phyloP scores from a whole-genome alignment of 495 filamentous ascomycete species.

The Hypoxylon rickii region DNA sequence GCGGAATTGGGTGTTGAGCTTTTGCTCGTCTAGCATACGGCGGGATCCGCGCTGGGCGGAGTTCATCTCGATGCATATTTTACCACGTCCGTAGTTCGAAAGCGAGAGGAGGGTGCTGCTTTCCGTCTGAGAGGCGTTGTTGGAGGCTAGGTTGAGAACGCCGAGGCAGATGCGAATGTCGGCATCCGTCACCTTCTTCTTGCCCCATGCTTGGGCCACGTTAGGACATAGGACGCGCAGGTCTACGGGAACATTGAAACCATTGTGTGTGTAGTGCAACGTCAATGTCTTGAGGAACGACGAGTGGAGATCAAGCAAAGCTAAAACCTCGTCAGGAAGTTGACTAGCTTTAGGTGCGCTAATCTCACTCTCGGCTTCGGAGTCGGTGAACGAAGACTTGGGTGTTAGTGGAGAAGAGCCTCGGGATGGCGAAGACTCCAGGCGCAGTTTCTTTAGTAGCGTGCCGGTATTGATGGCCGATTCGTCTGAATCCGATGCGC shows the following conservation, averaged over 20 bases:
- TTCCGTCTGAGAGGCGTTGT: background rate
- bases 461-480: constrained; percentile 34
- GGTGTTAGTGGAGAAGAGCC: constrained; percentile 34
- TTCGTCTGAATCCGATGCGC: constrained; percentile 36
- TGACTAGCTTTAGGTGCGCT: constrained; percentile 17
- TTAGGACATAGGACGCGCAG: constrained; percentile 58
- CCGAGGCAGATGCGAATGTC: constrained; percentile 64
- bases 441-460: constrained; percentile 47
- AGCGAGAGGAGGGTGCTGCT: constrained; percentile 50
- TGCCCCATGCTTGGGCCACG: constrained; percentile 64
- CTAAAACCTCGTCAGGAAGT: constrained; percentile 59
- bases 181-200: constrained; percentile 59
- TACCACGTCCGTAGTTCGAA: constrained; percentile 62
- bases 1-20: constrained; percentile 58
- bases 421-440: constrained; percentile 44
- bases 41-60: constrained; percentile 19
- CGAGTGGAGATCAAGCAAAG: constrained; percentile 59
- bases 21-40: constrained; percentile 59
- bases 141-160: constrained; percentile 44
- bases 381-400: constrained; percentile 35
- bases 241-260: constrained; percentile 61
- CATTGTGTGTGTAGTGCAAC: constrained; percentile 68
- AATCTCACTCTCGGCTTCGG: constrained; percentile 26
- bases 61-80: constrained; percentile 51
- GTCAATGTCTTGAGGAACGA: constrained; percentile 63